Evolutionary conservation across 208 protist genomes (phyloP).

Genomic region (Wallacemonas sp.): DNA sequence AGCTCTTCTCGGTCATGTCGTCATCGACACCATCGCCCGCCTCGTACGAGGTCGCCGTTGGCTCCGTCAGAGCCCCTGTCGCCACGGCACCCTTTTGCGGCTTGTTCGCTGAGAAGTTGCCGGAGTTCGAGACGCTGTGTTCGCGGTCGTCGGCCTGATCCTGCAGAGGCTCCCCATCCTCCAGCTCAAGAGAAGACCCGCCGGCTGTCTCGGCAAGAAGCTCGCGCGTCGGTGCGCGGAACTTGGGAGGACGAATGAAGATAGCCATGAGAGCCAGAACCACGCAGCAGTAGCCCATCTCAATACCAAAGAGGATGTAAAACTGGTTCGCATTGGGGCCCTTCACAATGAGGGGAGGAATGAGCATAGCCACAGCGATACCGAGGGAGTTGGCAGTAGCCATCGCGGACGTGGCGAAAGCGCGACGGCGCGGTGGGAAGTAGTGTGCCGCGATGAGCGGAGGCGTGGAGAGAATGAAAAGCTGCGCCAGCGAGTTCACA

Average conservation of each 20-base stretch:
- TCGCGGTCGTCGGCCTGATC: background rate
- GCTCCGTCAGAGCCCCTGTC: slow-evolving; percentile 7
- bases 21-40: background rate
- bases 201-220: slow-evolving; percentile 9
- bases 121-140: background rate
- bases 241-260: slow-evolving; percentile 47
- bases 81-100: background rate
- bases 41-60: slow-evolving; percentile 12
- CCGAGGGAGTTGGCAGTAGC: slow-evolving; percentile 72
- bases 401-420: slow-evolving; percentile 64
- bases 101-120: background rate
- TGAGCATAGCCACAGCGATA: slow-evolving; percentile 60
- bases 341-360: slow-evolving; percentile 61
- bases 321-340: slow-evolving; percentile 35
- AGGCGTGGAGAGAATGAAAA: slow-evolving; percentile 75
- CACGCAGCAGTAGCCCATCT: slow-evolving; percentile 51
- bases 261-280: slow-evolving; percentile 39
- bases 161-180: background rate
- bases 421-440: slow-evolving; percentile 53
- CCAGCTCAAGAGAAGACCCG: background rate
- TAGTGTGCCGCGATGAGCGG: slow-evolving; percentile 71
- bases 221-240: slow-evolving; percentile 26
- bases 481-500: slow-evolving; percentile 60
- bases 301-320: slow-evolving; percentile 51
- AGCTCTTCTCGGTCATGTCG: background rate